phyloP scores from a whole-genome alignment of 352 stramenopile species.

The Aphanomyces stellatus region DNA sequence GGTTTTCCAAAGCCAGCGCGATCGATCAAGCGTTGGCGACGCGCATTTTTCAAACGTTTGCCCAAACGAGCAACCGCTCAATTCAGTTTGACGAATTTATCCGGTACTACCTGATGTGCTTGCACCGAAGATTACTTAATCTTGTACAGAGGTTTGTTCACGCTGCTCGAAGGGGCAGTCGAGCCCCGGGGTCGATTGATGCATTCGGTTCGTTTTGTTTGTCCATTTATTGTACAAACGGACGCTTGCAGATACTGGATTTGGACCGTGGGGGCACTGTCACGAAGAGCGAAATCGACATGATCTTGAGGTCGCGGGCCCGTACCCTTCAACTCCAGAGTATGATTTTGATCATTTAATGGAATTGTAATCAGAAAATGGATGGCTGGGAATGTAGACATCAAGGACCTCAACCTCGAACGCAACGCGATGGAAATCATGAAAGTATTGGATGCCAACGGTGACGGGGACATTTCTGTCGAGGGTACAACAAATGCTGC shows the following conservation, averaged over 20 bases:
- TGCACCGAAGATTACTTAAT: not conserved
- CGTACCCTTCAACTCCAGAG: not conserved
- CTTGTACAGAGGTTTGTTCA: not conserved
- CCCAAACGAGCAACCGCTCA: not conserved
- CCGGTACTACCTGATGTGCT: not conserved
- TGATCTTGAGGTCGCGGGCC: not conserved
- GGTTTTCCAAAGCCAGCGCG: not conserved
- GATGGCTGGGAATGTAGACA: not conserved
- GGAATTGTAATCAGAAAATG: too few relatives aligned
- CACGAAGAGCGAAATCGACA: slow-evolving; percentile 4
- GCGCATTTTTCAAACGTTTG: not conserved
- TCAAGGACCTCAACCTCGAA: slow-evolving; percentile 3
- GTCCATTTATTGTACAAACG: too few relatives aligned
- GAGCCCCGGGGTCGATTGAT: not conserved
- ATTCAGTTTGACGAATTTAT: slow-evolving; percentile 18
- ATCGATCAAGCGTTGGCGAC: not conserved
- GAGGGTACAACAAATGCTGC: not conserved
- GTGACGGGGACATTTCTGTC: not conserved
- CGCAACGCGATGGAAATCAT: slow-evolving; percentile 15
- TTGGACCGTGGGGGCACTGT: slow-evolving; percentile 8
- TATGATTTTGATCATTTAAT: not conserved
- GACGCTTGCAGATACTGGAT: slow-evolving; percentile 13
- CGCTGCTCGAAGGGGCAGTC: not conserved
- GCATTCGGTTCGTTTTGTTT: not conserved
- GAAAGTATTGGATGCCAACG: not conserved